Evolutionary conservation across 495 filamentous ascomycete species (phyloP), one percentile per base, ranked within the genome.

Genomic region (Physcia stellaris): DNA sequence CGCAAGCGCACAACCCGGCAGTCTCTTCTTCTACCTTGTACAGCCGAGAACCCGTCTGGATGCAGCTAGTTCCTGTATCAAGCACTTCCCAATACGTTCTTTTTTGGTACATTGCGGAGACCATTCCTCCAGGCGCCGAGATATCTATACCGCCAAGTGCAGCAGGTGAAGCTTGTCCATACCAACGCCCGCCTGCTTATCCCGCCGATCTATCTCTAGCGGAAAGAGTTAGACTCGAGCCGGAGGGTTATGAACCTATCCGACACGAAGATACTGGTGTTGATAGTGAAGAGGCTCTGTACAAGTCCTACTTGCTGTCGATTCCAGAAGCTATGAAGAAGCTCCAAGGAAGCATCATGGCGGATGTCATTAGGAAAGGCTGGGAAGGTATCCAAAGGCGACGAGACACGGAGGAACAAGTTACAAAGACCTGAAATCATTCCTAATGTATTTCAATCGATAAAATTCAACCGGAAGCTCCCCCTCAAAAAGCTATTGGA

Each of bases 61-160:
- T 49, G 20, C 59, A 67, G 37, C 19, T 67, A 19, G 27, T 54
- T 13, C 60, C 60, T 2, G 24, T 60, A 39, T 39, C 28, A 0
- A 28, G 32, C 0, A 44, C 40, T 6, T 34, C 21, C 11, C 64
- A 67, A 43, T 69, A 69, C 41, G 40, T 69, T 4, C 51, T 66
- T 2, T 66, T 59, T 40, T 69, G 65, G 65, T 68, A 64, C 45
- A 58, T 64, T 22, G 61, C 63, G 7, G 65, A 69, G 40, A 69
- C 65, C 2, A 45, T 69, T n/a, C 58, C 61, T n/a, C 52, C 52
- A 17, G 49, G 55, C 1, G 35, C 62, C 3, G 63, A 64, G 43
- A 24, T 27, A 33, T 24, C 32, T 15, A 29, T 52, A 24, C 45
- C 34, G 9, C 17, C 31, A 5, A 30, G 20, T 13, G 35, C 27